Evolutionary conservation across 805 yeast genomes (phyloP).

Genomic region (Spathaspora hagerdaliae): DNA sequence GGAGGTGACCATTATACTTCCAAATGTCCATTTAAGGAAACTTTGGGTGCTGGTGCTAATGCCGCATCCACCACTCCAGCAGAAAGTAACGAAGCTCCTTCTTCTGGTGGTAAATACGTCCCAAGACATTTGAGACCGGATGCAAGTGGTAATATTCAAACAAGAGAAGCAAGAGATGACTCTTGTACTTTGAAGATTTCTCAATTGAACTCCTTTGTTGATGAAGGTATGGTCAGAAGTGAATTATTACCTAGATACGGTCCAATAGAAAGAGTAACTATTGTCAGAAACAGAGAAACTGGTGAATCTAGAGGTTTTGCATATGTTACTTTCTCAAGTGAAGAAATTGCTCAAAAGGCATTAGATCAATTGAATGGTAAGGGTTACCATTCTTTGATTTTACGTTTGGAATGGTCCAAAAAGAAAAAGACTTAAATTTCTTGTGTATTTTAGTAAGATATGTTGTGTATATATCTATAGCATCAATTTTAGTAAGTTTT

Average conservation of each 20-base stretch:
- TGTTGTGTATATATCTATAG: not conserved
- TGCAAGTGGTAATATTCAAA: constrained; percentile 34
- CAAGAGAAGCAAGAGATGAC: constrained; percentile 65
- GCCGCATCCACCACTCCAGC: constrained; percentile 39
- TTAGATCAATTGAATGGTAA: constrained; percentile 75
- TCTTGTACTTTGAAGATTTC: constrained; percentile 84
- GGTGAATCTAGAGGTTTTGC: constrained; percentile 95
- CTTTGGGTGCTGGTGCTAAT: constrained; percentile 50
- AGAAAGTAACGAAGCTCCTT: constrained; percentile 26
- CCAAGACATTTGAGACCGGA: constrained; percentile 45
- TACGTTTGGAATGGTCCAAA: constrained; percentile 45
- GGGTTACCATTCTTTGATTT: constrained; percentile 88
- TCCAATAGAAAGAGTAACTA: constrained; percentile 67
- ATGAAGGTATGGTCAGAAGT: constrained; percentile 73
- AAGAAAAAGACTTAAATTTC: constrained; percentile 28
- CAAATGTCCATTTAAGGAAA: constrained; percentile 93
- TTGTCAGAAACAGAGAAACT: constrained; percentile 89
- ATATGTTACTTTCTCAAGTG: constrained; percentile 75
- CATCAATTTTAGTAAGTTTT: not conserved
- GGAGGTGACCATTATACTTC: constrained; percentile 90
- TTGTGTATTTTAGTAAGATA: constrained; percentile 8
- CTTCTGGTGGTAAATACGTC: constrained; percentile 32
- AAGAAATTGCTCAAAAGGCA: constrained; percentile 71
- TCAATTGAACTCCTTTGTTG: constrained; percentile 81
- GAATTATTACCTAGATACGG: constrained; percentile 69